phyloP scores from a whole-genome alignment of 2,329 filamentous ascomycete species.

The Drechslerella coelobrocha region DNA sequence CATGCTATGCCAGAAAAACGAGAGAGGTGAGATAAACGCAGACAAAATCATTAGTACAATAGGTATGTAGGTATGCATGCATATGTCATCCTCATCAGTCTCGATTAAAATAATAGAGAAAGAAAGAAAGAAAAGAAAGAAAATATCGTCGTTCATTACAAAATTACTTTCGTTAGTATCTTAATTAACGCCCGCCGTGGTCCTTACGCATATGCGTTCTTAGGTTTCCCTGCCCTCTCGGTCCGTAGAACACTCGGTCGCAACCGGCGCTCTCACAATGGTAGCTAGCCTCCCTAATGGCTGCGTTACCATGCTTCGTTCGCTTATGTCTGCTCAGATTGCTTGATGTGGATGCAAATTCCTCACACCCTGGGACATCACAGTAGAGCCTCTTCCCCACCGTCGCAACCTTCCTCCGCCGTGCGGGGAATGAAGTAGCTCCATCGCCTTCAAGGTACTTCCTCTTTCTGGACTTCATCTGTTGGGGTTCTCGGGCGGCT shows the following conservation, averaged over 20 bases:
- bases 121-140: neutral
- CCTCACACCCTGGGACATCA: constrained; percentile 44
- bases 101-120: no score
- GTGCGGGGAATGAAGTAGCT: constrained; percentile 37
- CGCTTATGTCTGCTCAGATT: constrained; percentile 47
- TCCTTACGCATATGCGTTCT: constrained; percentile 44
- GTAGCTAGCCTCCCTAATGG: constrained; percentile 41
- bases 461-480: constrained; percentile 32
- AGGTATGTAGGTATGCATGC: no score
- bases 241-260: constrained; percentile 46
- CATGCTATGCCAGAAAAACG: neutral
- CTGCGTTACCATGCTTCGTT: constrained; percentile 43
- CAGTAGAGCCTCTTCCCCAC: constrained; percentile 44
- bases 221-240: constrained; percentile 41
- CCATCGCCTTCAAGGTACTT: constrained; percentile 49
- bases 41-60: constrained; percentile 1
- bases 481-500: constrained; percentile 6
- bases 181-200: constrained; percentile 14
- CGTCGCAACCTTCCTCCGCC: constrained; percentile 37
- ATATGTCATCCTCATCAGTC: no score
- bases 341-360: constrained; percentile 48
- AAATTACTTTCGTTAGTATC: neutral
- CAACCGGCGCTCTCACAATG: constrained; percentile 31
- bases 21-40: neutral
- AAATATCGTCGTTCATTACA: no score